A percentile compares a stretch with the other conserved stretches of the same genome.
phyloP scores from a whole-genome alignment of 2,329 filamentous ascomycete species.

The Beauveria australis region DNA sequence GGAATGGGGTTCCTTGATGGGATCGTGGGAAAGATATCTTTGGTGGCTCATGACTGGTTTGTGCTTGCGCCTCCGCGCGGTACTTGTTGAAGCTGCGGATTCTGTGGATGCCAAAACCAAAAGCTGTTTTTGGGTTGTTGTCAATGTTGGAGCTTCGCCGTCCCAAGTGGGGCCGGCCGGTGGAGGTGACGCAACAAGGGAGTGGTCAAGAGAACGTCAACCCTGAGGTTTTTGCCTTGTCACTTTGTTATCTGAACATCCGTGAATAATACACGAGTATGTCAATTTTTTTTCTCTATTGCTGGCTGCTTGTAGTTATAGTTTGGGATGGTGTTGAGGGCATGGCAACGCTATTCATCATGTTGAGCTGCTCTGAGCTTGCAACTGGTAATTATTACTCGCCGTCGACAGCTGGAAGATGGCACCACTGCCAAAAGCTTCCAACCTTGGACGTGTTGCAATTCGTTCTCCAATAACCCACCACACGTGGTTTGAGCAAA shows the following conservation, averaged over 20 bases:
- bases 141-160: background rate
- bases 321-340: no score
- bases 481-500: no score
- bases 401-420: background rate
- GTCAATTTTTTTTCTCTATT: no score
- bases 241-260: no score
- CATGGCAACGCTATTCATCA: no score
- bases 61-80: background rate
- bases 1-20: conserved; percentile 66
- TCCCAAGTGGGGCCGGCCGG: background rate
- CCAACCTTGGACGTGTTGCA: no score
- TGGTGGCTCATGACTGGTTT: conserved; percentile 45
- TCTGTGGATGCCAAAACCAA: background rate
- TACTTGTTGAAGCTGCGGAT: background rate
- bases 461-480: background rate
- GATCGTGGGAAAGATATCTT: conserved; percentile 47
- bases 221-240: no score
- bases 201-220: background rate
- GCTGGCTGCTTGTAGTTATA: no score
- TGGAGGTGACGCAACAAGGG: background rate
- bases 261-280: no score
- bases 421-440: background rate
- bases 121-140: no score
- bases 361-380: background rate
- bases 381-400: background rate